phyloP scores from a whole-genome alignment of 768 basidiomycete species.

The Rhizopogon vesiculosus region DNA sequence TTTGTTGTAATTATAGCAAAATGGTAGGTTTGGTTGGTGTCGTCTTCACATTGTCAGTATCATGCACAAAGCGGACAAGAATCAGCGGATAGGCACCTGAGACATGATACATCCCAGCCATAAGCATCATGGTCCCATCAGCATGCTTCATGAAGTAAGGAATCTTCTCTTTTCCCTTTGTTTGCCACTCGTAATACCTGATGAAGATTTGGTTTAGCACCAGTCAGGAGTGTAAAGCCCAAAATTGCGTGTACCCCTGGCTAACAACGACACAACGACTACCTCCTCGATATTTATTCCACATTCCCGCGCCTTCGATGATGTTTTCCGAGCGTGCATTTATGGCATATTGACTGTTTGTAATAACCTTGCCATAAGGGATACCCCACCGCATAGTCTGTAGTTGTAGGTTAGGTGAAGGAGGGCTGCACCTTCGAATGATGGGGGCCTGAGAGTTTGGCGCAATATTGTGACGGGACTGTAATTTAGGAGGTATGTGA shows the following conservation, averaged over 20 bases:
- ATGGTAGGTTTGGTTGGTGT: constrained; percentile 60
- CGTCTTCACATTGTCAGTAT: constrained; percentile 31
- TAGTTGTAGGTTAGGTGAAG: constrained; percentile 40
- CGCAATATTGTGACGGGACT: constrained; percentile 75
- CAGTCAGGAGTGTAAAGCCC: not conserved
- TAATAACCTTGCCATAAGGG: constrained; percentile 56
- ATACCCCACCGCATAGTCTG: constrained; percentile 93
- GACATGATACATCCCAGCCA: constrained; percentile 86
- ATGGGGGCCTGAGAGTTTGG: constrained; percentile 79
- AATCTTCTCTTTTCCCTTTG: constrained; percentile 71
- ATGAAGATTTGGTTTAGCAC: not conserved
- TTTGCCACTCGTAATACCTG: constrained; percentile 95
- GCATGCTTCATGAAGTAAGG: constrained; percentile 79
- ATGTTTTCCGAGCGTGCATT: constrained; percentile 89
- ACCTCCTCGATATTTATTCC: constrained; percentile 75
- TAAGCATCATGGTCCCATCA: constrained; percentile 62
- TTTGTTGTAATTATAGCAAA: constrained; percentile 89
- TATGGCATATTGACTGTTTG: constrained; percentile 68
- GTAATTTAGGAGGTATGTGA: not conserved
- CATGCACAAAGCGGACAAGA: not conserved
- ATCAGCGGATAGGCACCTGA: not conserved
- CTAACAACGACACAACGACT: constrained; percentile 85
- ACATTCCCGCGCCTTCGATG: constrained; percentile 72
- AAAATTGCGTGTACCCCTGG: constrained; percentile 49
- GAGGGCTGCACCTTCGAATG: constrained; percentile 40